These are phyloP conservation scores for Colletotrichum falcatum DNA, from an alignment of 2,329 filamentous ascomycete species.

Conservation along the genomic window DNA sequence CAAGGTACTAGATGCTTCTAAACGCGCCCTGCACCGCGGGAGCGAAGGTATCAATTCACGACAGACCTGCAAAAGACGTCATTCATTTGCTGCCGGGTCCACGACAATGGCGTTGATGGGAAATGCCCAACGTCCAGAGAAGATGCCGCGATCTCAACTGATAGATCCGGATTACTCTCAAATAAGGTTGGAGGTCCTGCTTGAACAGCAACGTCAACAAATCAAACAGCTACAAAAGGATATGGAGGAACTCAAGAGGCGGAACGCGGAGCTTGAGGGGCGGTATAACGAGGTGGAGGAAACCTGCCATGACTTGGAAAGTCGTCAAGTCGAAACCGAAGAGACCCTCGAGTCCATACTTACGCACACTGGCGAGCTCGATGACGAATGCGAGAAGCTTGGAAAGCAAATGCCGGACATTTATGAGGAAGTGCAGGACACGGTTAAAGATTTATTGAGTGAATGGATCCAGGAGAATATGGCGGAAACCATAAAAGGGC, in stretches of 20 bases:
- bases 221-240: slow-evolving; percentile 8
- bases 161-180: not conserved
- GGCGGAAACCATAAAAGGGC: slow-evolving; percentile 13
- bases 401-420: slow-evolving; percentile 24
- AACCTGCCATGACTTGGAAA: not conserved
- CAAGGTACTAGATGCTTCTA: not conserved
- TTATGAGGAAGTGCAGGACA: slow-evolving; percentile 16
- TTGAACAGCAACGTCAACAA: slow-evolving; percentile 8
- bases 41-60: not conserved
- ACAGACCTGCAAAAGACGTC: not conserved
- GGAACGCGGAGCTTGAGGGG: slow-evolving; percentile 15
- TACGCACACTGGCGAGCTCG: slow-evolving; percentile 17
- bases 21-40: not conserved
- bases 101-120: not conserved
- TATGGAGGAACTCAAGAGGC: slow-evolving; percentile 15
- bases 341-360: slow-evolving; percentile 17
- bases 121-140: not conserved
- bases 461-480: slow-evolving; percentile 22
- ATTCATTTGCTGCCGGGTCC: not conserved
- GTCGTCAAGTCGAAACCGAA: slow-evolving; percentile 10
- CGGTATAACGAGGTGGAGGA: slow-evolving; percentile 8
- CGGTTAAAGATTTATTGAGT: not conserved
- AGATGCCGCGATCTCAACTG: not conserved
- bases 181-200: not conserved
- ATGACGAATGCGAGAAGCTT: slow-evolving; percentile 27